These are phyloP conservation scores for Cyclotella cryptica DNA, from an alignment of 108 stramenopile genomes.

Conservation along the genomic window DNA sequence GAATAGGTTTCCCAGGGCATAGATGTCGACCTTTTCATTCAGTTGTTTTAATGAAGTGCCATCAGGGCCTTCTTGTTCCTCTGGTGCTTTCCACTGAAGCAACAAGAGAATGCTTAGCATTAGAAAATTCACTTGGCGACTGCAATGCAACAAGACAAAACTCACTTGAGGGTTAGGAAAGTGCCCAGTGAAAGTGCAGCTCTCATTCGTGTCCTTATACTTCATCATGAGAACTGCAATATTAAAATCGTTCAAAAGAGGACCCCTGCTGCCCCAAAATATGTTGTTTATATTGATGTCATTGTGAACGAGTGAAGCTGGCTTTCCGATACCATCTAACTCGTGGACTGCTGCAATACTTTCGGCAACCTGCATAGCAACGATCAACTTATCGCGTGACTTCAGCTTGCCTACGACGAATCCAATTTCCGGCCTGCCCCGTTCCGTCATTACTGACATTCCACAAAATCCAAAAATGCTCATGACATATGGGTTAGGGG, in stretches of 20 bases:
- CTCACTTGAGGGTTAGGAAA: constrained; percentile 57
- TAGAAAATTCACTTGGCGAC: not conserved
- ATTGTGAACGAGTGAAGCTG: constrained; percentile 50
- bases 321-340: constrained; percentile 30
- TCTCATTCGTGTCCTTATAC: constrained; percentile 27
- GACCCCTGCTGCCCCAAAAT: constrained; percentile 30
- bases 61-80: constrained; percentile 38
- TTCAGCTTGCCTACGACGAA: constrained; percentile 25
- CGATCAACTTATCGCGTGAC: constrained; percentile 43
- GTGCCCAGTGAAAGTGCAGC: constrained; percentile 43
- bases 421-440: constrained; percentile 8
- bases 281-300: constrained; percentile 56
- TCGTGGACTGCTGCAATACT: constrained; percentile 76
- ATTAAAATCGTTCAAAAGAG: constrained; percentile 58
- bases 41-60: constrained; percentile 24
- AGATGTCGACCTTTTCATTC: constrained; percentile 45
- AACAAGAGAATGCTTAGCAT: not conserved
- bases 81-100: constrained; percentile 45
- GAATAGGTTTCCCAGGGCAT: constrained; percentile 44
- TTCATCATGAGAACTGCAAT: constrained; percentile 55
- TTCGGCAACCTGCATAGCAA: constrained; percentile 61
- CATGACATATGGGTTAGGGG: constrained; percentile 61
- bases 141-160: not conserved
- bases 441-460: constrained; percentile 64
- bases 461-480: constrained; percentile 73